Evolutionary conservation across 148 eudicot genomes (phyloP).

Genomic region (Chenopodium quinoa): DNA sequence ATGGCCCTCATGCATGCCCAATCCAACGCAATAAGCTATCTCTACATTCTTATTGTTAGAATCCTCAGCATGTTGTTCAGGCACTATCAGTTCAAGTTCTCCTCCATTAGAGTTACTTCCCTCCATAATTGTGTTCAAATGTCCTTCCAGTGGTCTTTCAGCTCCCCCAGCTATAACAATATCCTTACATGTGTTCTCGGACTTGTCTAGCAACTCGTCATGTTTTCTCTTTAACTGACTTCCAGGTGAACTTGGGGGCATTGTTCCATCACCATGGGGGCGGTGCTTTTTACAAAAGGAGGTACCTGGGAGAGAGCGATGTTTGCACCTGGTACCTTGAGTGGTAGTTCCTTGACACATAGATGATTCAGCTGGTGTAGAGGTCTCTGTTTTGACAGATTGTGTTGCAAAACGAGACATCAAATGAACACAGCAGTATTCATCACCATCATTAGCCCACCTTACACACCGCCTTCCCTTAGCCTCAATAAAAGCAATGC

Average conservation of each 20-base stretch:
- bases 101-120: conserved; percentile 29
- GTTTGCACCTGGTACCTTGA: conserved; percentile 84
- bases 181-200: conserved; percentile 40
- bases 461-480: conserved; percentile 94
- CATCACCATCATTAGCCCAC: conserved; percentile 95
- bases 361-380: conserved; percentile 44
- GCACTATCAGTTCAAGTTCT: conserved; percentile 29
- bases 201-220: conserved; percentile 34
- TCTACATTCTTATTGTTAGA: conserved; percentile 30
- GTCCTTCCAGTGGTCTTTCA: conserved; percentile 43
- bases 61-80: conserved; percentile 27
- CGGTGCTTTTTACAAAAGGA: conserved; percentile 88
- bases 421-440: conserved; percentile 90
- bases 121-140: conserved; percentile 39
- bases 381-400: conserved; percentile 43
- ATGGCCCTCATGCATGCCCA: conserved; percentile 40
- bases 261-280: conserved; percentile 36
- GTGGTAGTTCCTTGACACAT: conserved; percentile 85
- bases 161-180: conserved; percentile 39
- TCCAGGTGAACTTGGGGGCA: conserved; percentile 35
- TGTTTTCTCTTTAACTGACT: conserved; percentile 56
- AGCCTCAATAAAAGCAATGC: conserved; percentile 80
- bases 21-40: conserved; percentile 59
- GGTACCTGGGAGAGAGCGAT: conserved; percentile 63
- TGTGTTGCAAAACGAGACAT: conserved; percentile 49